These are phyloP conservation scores for Taphrina betulina DNA, from an alignment of 1,139 yeast genomes.

Conservation along the genomic window DNA sequence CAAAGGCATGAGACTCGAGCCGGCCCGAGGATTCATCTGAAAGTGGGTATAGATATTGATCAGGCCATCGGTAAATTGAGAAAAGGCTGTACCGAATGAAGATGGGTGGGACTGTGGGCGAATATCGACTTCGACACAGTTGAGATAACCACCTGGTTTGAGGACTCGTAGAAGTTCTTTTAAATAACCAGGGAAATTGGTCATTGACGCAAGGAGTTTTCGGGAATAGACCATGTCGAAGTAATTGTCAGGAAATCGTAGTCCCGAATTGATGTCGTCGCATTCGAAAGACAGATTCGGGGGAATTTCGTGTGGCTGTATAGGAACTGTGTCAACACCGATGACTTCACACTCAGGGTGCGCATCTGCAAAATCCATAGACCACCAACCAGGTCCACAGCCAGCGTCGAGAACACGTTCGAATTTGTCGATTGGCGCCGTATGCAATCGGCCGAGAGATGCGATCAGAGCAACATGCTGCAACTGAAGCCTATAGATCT, in stretches of 20 bases:
- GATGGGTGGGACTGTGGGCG: not conserved
- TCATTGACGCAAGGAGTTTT: not conserved
- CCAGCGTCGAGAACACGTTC: constrained; percentile 20
- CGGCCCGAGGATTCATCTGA: not conserved
- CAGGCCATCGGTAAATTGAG: not conserved
- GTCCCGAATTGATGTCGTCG: constrained; percentile 13
- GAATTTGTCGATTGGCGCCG: constrained; percentile 1
- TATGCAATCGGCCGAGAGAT: not conserved
- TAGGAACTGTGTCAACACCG: constrained; percentile 10
- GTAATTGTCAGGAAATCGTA: constrained; percentile 13
- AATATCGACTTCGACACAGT: constrained; percentile 11
- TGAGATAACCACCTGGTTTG: constrained; percentile 13
- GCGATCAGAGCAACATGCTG: constrained; percentile 5
- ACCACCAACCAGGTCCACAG: constrained; percentile 18
- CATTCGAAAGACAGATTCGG: constrained; percentile 9
- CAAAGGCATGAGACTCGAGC: not conserved
- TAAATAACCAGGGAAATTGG: not conserved
- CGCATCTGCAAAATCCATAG: constrained; percentile 13
- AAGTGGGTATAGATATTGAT: not conserved
- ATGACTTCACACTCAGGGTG: not conserved
- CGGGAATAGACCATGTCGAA: constrained; percentile 11
- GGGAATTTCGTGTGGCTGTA: constrained; percentile 8
- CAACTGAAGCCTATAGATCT: constrained; percentile 1
- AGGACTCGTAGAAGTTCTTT: constrained; percentile 6
- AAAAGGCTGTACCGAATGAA: not conserved